A percentile compares a stretch with the other conserved stretches of the same genome.
These are phyloP conservation scores for Paramecium primaurelia DNA, from an alignment of 73 alveolate genomes.

Conservation along the genomic window DNA sequence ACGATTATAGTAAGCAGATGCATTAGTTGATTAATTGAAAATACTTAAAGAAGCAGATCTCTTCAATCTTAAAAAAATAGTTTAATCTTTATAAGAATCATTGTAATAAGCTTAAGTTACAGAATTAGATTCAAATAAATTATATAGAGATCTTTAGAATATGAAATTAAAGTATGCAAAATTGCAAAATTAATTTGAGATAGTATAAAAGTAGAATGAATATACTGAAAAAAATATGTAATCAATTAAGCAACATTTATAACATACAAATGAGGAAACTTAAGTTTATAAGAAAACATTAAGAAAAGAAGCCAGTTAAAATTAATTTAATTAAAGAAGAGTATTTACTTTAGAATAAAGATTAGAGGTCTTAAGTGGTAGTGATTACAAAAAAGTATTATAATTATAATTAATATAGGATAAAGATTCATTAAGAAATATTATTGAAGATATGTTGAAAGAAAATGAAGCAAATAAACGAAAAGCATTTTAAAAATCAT, in stretches of 20 bases:
- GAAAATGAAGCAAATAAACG: conserved; percentile 36
- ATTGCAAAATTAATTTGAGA: not conserved
- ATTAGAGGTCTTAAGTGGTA: conserved; percentile 29
- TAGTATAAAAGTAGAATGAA: conserved; percentile 1
- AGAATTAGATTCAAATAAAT: conserved; percentile 47
- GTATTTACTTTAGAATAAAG: conserved; percentile 45
- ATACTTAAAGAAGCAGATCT: not conserved
- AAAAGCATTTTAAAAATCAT: conserved; percentile 1
- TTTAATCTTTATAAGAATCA: conserved; percentile 33
- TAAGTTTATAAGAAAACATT: not conserved
- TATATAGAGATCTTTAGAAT: not conserved
- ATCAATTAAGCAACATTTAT: not conserved
- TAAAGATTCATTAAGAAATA: conserved; percentile 34
- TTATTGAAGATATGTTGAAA: conserved; percentile 34
- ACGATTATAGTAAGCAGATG: not conserved
- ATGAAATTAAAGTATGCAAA: conserved; percentile 14
- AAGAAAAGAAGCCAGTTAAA: conserved; percentile 30
- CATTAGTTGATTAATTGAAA: not conserved
- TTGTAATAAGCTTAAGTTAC: conserved; percentile 1
- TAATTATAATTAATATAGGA: not conserved
- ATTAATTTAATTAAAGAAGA: conserved; percentile 36
- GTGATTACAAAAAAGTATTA: conserved; percentile 7
- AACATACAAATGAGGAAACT: conserved; percentile 15
- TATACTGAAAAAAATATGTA: conserved; percentile 20
- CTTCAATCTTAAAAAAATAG: not conserved